Conservation (phyloP, 2,329 filamentous ascomycete species). For the Neocucurbitaria cava region DNA sequence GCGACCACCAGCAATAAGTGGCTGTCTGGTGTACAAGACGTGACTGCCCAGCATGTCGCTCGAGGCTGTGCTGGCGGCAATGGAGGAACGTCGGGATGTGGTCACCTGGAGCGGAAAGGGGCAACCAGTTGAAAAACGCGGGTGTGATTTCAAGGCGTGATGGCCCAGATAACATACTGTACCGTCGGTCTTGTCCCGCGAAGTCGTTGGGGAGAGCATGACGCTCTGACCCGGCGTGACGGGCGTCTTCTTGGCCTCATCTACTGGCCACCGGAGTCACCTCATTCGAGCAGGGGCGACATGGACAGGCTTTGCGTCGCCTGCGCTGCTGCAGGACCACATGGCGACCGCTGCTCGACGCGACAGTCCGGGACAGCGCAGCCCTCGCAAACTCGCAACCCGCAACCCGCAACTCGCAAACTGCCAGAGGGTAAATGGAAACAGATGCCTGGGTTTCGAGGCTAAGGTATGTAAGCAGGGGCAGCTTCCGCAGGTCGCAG, state of each 20-base stretch:
- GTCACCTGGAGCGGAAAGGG: background rate
- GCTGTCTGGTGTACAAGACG: background rate
- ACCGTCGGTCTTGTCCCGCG: background rate
- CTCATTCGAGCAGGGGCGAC: slow-evolving; percentile 10
- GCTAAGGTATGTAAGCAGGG: background rate
- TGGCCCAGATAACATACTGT: background rate
- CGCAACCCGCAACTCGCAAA: background rate
- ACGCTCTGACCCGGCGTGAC: slow-evolving; percentile 22
- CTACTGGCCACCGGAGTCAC: slow-evolving; percentile 17
- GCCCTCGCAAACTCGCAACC: too few species aligned
- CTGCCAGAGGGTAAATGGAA: background rate
- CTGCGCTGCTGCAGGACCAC: slow-evolving; percentile 6
- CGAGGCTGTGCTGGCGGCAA: slow-evolving; percentile 20
- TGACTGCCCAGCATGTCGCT: background rate
- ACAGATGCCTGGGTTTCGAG: background rate
- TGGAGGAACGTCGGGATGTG: background rate
- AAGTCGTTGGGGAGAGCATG: slow-evolving; percentile 1
- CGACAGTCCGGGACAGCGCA: background rate
- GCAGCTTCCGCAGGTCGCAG: background rate
- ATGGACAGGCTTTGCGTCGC: background rate
- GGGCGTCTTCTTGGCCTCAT: slow-evolving; percentile 23
- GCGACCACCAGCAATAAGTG: background rate
- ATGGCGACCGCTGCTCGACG: slow-evolving; percentile 6
- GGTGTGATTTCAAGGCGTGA: slow-evolving; percentile 9
- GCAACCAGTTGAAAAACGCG: slow-evolving; percentile 10